Percentiles rank a stretch among this genome's conserved stretches.
phyloP scores from a whole-genome alignment of 768 basidiomycete species.

The Pleurotus tuber-regium region DNA sequence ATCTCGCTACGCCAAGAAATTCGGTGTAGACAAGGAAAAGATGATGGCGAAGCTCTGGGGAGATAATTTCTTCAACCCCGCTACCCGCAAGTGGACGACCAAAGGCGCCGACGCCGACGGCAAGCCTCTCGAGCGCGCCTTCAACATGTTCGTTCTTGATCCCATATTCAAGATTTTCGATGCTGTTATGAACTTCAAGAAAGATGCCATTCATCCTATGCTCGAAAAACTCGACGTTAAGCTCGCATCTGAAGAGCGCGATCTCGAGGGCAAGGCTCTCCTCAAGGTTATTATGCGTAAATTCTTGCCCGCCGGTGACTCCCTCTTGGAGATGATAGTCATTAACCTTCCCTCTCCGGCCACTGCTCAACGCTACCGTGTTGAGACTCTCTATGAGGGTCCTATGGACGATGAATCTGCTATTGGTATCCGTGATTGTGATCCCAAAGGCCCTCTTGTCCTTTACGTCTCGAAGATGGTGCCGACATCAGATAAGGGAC shows the following conservation, averaged over 20 bases:
- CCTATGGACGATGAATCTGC: slow-evolving; percentile 99
- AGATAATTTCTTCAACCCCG: slow-evolving; percentile 99
- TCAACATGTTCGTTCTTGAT: slow-evolving; percentile 98
- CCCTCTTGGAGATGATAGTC: slow-evolving; percentile 99
- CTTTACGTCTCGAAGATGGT: slow-evolving; percentile 99
- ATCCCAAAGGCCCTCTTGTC: slow-evolving; percentile 94
- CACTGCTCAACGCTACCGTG: slow-evolving; percentile 97
- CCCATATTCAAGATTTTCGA: slow-evolving; percentile 99
- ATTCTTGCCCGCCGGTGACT: slow-evolving; percentile 98
- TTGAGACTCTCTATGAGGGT: slow-evolving; percentile 99
- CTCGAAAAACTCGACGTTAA: slow-evolving; percentile 96
- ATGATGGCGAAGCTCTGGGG: slow-evolving; percentile 99
- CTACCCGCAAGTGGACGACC: slow-evolving; percentile 94
- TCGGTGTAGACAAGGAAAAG: slow-evolving; percentile 98
- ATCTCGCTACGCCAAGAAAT: slow-evolving; percentile 92
- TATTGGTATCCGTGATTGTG: slow-evolving; percentile 96
- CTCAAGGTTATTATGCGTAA: slow-evolving; percentile 99
- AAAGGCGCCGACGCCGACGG: slow-evolving; percentile 73
- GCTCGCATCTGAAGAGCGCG: slow-evolving; percentile 84
- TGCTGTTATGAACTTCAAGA: slow-evolving; percentile 99
- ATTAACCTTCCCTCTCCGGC: slow-evolving; percentile 97
- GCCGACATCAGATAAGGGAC: slow-evolving; percentile 99
- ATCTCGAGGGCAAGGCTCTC: slow-evolving; percentile 91
- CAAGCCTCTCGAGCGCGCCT: slow-evolving; percentile 94
- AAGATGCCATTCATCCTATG: slow-evolving; percentile 78